These are phyloP conservation scores for Xeromyces bisporus DNA, from an alignment of 495 filamentous ascomycete species.

Conservation along the genomic window DNA sequence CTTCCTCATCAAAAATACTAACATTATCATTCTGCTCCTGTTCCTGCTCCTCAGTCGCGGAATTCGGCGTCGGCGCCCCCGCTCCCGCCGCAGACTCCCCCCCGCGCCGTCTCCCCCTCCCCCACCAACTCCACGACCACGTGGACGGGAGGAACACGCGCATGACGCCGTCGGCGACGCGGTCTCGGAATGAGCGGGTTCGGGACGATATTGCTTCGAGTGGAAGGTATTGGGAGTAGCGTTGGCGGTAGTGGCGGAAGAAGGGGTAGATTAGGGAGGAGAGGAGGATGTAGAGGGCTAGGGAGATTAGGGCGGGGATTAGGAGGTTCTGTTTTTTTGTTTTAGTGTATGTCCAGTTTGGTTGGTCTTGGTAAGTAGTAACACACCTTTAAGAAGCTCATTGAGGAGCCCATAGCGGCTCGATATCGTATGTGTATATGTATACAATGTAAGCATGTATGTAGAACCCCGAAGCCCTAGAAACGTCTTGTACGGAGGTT, in stretches of 20 bases:
- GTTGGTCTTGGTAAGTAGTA: no score
- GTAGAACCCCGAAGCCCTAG: no score
- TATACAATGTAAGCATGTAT: no score
- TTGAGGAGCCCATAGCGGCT: slow-evolving; percentile 20
- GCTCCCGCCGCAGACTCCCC: no score
- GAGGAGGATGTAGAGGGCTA: slow-evolving; percentile 53
- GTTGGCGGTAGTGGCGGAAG: slow-evolving; percentile 56
- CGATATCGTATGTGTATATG: no score
- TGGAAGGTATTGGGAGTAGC: slow-evolving; percentile 56
- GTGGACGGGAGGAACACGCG: slow-evolving; percentile 37
- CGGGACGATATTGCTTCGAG: slow-evolving; percentile 43
- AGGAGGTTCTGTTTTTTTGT: slow-evolving; percentile 46
- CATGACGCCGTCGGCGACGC: slow-evolving; percentile 38
- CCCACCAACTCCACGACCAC: slow-evolving; percentile 36
- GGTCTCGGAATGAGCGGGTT: slow-evolving; percentile 44
- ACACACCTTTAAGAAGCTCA: slow-evolving; percentile 18
- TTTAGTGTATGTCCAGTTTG: not conserved
- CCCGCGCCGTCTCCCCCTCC: no score
- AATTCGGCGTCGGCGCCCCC: no score
- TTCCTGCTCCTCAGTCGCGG: slow-evolving; percentile 20
- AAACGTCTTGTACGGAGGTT: no score
- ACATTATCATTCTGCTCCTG: slow-evolving; percentile 44
- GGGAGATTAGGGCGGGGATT: slow-evolving; percentile 60
- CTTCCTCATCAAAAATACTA: slow-evolving; percentile 49
- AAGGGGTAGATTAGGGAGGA: slow-evolving; percentile 57